Base-by-base conservation (phyloP, 2,329 filamentous ascomycete genomes). In the Talaromyces sp. region DNA sequence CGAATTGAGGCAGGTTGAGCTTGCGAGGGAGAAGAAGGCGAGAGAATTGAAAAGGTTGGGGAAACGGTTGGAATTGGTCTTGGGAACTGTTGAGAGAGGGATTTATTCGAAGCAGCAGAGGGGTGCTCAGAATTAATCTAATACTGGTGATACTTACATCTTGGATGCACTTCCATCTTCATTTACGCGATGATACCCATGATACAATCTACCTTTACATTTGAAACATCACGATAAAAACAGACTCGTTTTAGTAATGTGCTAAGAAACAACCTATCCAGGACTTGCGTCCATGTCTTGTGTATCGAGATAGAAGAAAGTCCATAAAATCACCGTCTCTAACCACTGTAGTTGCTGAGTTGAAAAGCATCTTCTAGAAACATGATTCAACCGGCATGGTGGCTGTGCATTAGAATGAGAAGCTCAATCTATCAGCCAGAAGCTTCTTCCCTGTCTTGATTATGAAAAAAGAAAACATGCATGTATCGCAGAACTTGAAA, bases 1-100 rank as follows among this genome's bases (percentile, higher is more conserved):
- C 41, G 79, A 83, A 68, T 72, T 83, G 65, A 73, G 78, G 56
- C 73, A 71, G 16, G 80, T 79, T 54, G 79, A 83, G 72, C 74
- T 72, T 69, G 77, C 79, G 72, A 73, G 80, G 63, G 75, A 72
- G 67, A 68, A 67, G 63, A 82, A 78, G 69, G 74, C 78, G 45
- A 71, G 68, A 41, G 81, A 83, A 69, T 74, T 82, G 73, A 77
- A 72, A 70, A 71, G 67, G 60, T 70, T 80, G 67, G 73, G 78
- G 64, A 75, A 71, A 61, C 73, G 72, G 65, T 68, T 83, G 66
- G 81, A 83, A 67, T 72, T 69, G 48, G 76, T 83, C 45, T 71
- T 82, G 61, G 76, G 73, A 59, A 76, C 75, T 61, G 75, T 81
- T 56, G 74, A 77, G 60, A 72, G 71, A 60, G 77, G 77, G 10